These are phyloP conservation scores for Boletus reticuloceps DNA, from an alignment of 768 basidiomycete species.

Conservation along the genomic window DNA sequence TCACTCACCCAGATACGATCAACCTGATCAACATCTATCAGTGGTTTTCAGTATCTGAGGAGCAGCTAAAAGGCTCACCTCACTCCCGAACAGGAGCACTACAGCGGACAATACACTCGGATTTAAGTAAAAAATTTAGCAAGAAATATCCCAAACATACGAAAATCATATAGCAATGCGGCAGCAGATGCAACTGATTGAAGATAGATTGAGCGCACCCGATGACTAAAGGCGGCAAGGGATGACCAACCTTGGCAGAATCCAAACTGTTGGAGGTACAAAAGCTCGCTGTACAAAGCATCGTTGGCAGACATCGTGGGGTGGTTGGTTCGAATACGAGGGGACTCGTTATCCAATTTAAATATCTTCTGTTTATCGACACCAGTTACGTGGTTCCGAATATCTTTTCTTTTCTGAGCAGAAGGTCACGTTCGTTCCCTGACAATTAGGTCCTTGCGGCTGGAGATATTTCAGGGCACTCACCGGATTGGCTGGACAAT, in stretches of 20 bases:
- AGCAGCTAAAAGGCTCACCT: constrained; percentile 1
- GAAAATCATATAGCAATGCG: constrained; percentile 14
- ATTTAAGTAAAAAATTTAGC: neutral
- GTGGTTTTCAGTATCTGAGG: neutral
- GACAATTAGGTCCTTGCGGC: neutral
- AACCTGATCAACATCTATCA: constrained; percentile 7
- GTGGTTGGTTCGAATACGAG: neutral
- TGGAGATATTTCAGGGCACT: neutral
- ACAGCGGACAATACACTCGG: neutral
- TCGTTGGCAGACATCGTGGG: neutral
- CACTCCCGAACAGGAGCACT: constrained; percentile 13
- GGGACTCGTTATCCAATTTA: neutral
- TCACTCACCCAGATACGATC: constrained; percentile 18
- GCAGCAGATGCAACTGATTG: constrained; percentile 8
- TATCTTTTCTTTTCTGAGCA: neutral
- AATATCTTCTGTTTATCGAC: neutral
- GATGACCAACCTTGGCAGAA: constrained; percentile 8
- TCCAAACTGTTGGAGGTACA: constrained; percentile 3
- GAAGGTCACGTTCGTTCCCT: neutral
- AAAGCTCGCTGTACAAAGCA: neutral
- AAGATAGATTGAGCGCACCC: neutral
- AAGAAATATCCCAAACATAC: constrained; percentile 1
- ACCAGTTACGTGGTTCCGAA: neutral
- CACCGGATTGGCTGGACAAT: neutral
- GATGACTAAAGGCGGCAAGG: neutral